Evolutionary conservation across 2,329 filamentous ascomycete genomes (phyloP), one percentile per base, ranked within the genome.

Genomic region (Ceratocystis albifundus): DNA sequence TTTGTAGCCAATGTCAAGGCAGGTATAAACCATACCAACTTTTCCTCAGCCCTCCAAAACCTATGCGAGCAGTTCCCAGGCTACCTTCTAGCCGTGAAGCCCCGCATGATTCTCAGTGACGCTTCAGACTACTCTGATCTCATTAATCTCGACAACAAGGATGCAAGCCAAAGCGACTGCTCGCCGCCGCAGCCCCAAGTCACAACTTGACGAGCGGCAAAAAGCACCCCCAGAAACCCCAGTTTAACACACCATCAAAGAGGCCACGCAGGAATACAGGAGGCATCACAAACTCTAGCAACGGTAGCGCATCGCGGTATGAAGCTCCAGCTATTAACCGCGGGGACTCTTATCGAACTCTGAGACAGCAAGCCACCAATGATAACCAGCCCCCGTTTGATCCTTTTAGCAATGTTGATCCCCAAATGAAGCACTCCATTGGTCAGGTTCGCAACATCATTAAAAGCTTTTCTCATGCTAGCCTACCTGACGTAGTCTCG

Each of bases 401-500:
- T 75, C 66, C 76, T 0, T 82, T 82, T 50, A 71, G 74, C 0
- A 68, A 72, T 2, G 81, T 76, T 66, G 73, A 71, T 10, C 41
- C 32, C 10, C 62, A 59, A n/a, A 67, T 67, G 48, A 64, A 67
- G 3, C 75, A 79, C 41, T 80, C 79, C 0, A 75, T 85, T 1
- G 73, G 74, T 2, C 75, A 80, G 46, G 82, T 89, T 1, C 79
- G 80, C 0, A 73, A 77, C 0, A 79, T 84, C 10, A 85, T 88
- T 15, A 74, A 76, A 20, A 74, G 77, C 3, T 82, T 82, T 12
- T 81, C 80, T 30, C 78, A 77, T 20, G 80, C 83, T 0, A 84
- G 85, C 0, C 78, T 85, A 70, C 84, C 84, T 0, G 80, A 81
- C 5, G 77, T 84, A 0, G 80, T 84, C 0, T 81, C 85, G 0